phyloP scores from a whole-genome alignment of 345 rosid genomes.

The Isatis tinctoria region DNA sequence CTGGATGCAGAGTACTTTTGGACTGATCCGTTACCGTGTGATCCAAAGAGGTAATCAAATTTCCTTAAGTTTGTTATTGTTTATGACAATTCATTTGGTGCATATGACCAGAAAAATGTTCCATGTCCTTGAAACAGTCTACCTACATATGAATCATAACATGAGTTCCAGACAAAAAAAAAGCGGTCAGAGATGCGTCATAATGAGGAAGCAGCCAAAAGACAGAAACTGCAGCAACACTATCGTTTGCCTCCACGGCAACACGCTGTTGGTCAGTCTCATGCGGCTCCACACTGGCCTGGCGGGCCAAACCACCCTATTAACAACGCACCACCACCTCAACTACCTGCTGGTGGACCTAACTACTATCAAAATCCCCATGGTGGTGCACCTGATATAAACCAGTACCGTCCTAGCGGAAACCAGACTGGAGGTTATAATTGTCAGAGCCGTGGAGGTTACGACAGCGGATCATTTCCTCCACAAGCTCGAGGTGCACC shows the following conservation, averaged over 20 bases:
- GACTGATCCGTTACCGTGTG: background rate
- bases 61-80: background rate
- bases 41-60: background rate
- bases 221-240: conserved; percentile 76
- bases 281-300: conserved; percentile 49
- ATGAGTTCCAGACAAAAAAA: conserved; percentile 79
- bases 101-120: background rate
- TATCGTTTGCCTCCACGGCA: conserved; percentile 82
- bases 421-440: conserved; percentile 51
- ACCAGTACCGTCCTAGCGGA: conserved; percentile 64
- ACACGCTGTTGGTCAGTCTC: conserved; percentile 76
- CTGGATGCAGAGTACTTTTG: too few species aligned
- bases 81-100: background rate
- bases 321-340: conserved; percentile 51
- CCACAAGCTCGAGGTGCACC: conserved; percentile 81
- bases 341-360: conserved; percentile 41
- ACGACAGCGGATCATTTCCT: conserved; percentile 67
- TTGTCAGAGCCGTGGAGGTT: conserved; percentile 53
- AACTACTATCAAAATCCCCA: conserved; percentile 41
- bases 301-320: conserved; percentile 40
- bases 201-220: conserved; percentile 75
- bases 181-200: conserved; percentile 90
- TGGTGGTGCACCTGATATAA: conserved; percentile 57
- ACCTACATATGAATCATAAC: background rate
- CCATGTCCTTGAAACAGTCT: background rate